These are phyloP conservation scores for Ceratocystis smalleyi DNA, from an alignment of 2,329 filamentous ascomycete genomes.

Conservation along the genomic window DNA sequence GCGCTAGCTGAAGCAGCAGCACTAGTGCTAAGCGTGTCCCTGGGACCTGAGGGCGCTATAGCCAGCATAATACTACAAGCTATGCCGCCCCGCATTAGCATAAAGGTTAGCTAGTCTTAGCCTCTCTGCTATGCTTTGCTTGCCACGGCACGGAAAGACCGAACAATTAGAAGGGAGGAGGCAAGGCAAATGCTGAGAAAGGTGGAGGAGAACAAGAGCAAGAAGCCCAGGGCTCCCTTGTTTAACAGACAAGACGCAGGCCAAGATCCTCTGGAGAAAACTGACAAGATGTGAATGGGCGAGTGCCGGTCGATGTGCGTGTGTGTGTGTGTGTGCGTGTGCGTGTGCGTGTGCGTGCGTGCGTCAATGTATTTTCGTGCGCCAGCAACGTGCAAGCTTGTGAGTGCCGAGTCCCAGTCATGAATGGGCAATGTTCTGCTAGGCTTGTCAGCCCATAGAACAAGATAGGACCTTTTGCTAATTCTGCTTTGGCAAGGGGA, in stretches of 20 bases:
- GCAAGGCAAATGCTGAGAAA: neutral
- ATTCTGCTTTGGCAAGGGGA: too few species aligned
- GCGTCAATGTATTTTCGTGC: too few species aligned
- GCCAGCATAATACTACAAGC: neutral
- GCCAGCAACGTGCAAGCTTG: too few species aligned
- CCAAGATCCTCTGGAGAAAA: too few species aligned
- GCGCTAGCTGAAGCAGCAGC: neutral
- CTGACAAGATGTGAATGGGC: too few species aligned
- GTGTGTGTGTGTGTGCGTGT: neutral
- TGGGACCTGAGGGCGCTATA: neutral
- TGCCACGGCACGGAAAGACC: constrained; percentile 1
- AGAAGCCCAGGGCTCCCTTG: neutral
- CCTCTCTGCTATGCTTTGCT: too few species aligned
- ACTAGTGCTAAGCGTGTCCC: neutral
- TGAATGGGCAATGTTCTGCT: too few species aligned
- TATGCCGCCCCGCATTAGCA: neutral
- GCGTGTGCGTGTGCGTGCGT: neutral
- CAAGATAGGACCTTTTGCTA: too few species aligned
- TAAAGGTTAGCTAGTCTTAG: neutral
- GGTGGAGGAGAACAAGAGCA: neutral
- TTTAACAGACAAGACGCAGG: neutral
- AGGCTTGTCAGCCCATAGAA: too few species aligned
- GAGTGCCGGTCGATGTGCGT: neutral
- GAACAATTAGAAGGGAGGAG: constrained; percentile 2
- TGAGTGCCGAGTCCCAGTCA: too few species aligned